A percentile compares a stretch with the other conserved stretches of the same genome.
Conservation (phyloP, 768 basidiomycete species). For the Boletus coccyginus region DNA sequence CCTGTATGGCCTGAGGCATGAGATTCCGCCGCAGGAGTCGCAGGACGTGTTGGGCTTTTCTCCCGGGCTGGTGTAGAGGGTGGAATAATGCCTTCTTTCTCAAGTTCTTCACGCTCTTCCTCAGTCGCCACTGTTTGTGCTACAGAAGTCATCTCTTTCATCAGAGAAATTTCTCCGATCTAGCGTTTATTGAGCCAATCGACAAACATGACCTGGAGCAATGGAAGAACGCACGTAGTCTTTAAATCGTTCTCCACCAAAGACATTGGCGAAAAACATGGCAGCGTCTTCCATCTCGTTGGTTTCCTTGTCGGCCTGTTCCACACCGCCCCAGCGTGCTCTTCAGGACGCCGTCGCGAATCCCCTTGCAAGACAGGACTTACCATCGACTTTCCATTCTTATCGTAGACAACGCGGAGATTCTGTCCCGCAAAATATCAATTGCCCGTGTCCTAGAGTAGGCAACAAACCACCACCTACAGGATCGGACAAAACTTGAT, state of each 20-base stretch:
- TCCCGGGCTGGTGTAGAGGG: conserved; percentile 17
- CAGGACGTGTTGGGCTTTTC: conserved; percentile 13
- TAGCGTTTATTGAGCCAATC: conserved; percentile 30
- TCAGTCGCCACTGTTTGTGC: conserved; percentile 88
- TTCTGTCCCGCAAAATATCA: conserved; percentile 47
- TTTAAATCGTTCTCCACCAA: conserved; percentile 88
- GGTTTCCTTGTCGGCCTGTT: conserved; percentile 75
- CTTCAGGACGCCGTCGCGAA: conserved; percentile 5
- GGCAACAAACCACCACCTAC: conserved; percentile 41
- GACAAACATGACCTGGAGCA: background rate
- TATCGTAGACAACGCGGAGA: conserved; percentile 87
- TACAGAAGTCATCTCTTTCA: conserved; percentile 89
- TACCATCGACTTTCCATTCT: conserved; percentile 89
- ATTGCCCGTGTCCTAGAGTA: conserved; percentile 1
- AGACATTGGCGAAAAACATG: conserved; percentile 93
- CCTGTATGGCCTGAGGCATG: conserved; percentile 4
- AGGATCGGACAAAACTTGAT: conserved; percentile 85
- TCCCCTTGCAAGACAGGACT: conserved; percentile 21
- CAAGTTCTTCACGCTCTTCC: conserved; percentile 87
- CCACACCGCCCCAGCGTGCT: background rate
- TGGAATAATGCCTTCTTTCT: conserved; percentile 55
- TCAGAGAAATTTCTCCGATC: conserved; percentile 96
- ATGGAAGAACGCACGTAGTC: conserved; percentile 68
- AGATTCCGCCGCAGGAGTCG: conserved; percentile 14
- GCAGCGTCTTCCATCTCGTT: conserved; percentile 87